Evolutionary conservation across 179 eudicot genomes (phyloP), one percentile per base, ranked within the genome.

Genomic region (Beta corolliflora): DNA sequence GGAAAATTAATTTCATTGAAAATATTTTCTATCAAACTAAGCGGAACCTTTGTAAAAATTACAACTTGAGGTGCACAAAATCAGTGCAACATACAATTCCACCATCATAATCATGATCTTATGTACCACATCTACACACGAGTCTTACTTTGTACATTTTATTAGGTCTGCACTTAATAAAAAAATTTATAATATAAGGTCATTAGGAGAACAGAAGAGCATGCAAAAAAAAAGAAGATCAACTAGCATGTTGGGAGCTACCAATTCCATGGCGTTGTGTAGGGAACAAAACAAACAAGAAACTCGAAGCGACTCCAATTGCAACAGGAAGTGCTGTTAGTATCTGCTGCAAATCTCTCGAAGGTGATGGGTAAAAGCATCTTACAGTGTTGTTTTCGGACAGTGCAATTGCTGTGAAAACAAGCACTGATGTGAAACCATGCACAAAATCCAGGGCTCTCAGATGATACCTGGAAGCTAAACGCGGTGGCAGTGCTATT

Each of bases 221-320:
- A 25, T 25, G 29, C 29, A 36, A 36, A 36, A 36, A 36, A 4
- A 25, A 3, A 31, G 18, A 19, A 48, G 11, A 72, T 11, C 29
- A 45, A 58, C 15, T 55, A 58, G 55, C 25, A 46, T 54, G 45
- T 12, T 74, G 25, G 0, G 85, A 88, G 19, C 71, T 79, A 9
- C 88, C 86, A n/a, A 90, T 82, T 14, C 97, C 95, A 84, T 94
- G 94, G n/a, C 98, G 85, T 12, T 73, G 84, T 9, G 88, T 83
- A 1, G 98, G 98, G 63, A 91, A 92, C 16, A 70, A 67, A 56
- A 88, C 88, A 73, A 93, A 91, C 74, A 94, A 71, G 25, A 87
- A n/a, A 82, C 95, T 90, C 63, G 94, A 88, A 29, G 88, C 11
- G 13, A 87, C 84, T 31, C 97, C 97, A 46, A 90, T 81, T 5